Conservation (phyloP, 768 basidiomycete genomes). For the Termitomyces sp. region DNA sequence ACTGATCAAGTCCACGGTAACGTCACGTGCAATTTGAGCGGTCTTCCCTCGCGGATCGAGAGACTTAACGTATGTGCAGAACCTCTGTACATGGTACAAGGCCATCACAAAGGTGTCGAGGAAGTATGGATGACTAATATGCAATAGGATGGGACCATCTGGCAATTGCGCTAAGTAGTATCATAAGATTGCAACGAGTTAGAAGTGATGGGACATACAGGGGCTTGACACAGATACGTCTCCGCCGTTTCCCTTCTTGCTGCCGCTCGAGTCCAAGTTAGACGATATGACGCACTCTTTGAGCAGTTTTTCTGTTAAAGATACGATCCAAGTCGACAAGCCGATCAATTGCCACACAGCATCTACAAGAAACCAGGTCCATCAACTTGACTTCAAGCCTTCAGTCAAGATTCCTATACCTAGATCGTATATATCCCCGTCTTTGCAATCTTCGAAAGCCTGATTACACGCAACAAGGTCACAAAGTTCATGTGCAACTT, state of each 20-base stretch:
- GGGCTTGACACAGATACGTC: neutral
- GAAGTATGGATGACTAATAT: constrained; percentile 58
- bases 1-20: constrained; percentile 58
- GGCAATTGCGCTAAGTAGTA: constrained; percentile 12
- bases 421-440: constrained; percentile 57
- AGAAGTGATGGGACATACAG: constrained; percentile 2
- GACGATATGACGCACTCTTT: constrained; percentile 44
- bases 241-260: neutral
- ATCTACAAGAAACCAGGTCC: constrained; percentile 32
- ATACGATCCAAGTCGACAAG: constrained; percentile 56
- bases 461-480: constrained; percentile 54
- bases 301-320: constrained; percentile 57
- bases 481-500: constrained; percentile 61
- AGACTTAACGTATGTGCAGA: constrained; percentile 47
- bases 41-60: constrained; percentile 56
- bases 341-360: constrained; percentile 71
- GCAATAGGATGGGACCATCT: constrained; percentile 43
- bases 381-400: neutral
- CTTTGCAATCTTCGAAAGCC: constrained; percentile 65
- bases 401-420: constrained; percentile 29
- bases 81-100: constrained; percentile 52
- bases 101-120: constrained; percentile 46
- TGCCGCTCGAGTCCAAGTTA: constrained; percentile 9
- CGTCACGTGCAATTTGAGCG: constrained; percentile 57
- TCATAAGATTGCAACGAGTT: neutral